Evolutionary conservation across 129 eudicot species (phyloP).

Genomic region (Erigeron canadensis): DNA sequence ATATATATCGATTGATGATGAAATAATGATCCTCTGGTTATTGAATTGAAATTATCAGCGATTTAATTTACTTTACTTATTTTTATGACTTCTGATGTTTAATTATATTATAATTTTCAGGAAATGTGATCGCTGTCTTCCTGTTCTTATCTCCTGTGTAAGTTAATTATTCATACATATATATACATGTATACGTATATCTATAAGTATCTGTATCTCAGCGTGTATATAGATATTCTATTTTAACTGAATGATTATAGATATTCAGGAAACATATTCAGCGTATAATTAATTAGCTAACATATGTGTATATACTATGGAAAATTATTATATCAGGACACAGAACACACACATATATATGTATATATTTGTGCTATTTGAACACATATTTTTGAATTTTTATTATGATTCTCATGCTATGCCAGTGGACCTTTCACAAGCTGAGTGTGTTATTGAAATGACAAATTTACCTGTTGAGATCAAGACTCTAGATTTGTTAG

Average conservation of each 20-base stretch:
- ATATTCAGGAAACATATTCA: too few relatives aligned
- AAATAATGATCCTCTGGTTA: constrained; percentile 2
- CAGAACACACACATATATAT: too few relatives aligned
- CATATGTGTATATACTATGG: too few relatives aligned
- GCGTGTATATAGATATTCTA: too few relatives aligned
- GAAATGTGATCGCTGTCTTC: constrained; percentile 38
- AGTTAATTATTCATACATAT: constrained; percentile 13
- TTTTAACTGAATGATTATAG: too few relatives aligned
- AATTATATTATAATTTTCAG: constrained; percentile 20
- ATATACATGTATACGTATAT: too few relatives aligned
- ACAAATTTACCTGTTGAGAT: constrained; percentile 19
- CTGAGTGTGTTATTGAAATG: constrained; percentile 18
- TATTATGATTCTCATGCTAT: constrained; percentile 23
- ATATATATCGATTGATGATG: neutral
- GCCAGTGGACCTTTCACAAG: too few relatives aligned
- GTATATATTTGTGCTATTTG: neutral
- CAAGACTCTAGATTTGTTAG: neutral
- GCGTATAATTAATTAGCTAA: too few relatives aligned
- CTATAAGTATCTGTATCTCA: too few relatives aligned
- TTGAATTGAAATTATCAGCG: neutral
- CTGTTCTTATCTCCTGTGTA: constrained; percentile 48
- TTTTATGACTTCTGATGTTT: too few relatives aligned
- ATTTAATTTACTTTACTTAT: neutral
- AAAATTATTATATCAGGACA: too few relatives aligned
- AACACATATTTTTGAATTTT: neutral